A percentile compares a stretch with the other conserved stretches of the same genome.
Evolutionary conservation across 139 green algal genomes (phyloP).

Genomic region (Asterochloris erici): DNA sequence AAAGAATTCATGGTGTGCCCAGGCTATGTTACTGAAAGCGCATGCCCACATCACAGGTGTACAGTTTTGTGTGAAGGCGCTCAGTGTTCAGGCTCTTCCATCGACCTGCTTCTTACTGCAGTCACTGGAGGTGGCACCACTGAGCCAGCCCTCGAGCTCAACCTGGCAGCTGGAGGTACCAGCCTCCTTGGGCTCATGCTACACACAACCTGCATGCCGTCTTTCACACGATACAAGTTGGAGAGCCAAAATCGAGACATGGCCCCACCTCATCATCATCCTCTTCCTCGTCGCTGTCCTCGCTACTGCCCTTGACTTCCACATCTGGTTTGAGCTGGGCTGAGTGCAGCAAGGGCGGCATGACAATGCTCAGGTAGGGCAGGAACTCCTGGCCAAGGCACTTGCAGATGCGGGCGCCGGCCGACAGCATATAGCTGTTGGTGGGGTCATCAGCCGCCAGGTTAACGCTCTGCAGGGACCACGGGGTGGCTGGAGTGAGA

Average conservation of each 20-base stretch:
- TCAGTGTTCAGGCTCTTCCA: no score
- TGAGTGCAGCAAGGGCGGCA: constrained; percentile 86
- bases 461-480: not conserved
- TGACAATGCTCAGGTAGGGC: constrained; percentile 90
- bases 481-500: no score
- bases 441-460: constrained; percentile 72
- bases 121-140: no score
- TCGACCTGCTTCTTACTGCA: no score
- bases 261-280: constrained; percentile 46
- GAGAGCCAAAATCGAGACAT: not conserved
- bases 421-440: constrained; percentile 86
- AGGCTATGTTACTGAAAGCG: no score
- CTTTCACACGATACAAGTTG: not conserved
- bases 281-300: constrained; percentile 55
- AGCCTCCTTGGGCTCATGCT: not conserved
- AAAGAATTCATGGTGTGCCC: no score
- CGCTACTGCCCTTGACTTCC: constrained; percentile 48
- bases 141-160: no score
- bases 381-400: constrained; percentile 94
- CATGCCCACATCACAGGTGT: no score
- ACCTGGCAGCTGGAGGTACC: no score
- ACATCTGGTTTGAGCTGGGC: constrained; percentile 87
- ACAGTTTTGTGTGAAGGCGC: no score
- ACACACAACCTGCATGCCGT: not conserved
- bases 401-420: constrained; percentile 96